Evolutionary conservation across 805 yeast genomes (phyloP).

Genomic region (Tetrapisispora phaffii): DNA sequence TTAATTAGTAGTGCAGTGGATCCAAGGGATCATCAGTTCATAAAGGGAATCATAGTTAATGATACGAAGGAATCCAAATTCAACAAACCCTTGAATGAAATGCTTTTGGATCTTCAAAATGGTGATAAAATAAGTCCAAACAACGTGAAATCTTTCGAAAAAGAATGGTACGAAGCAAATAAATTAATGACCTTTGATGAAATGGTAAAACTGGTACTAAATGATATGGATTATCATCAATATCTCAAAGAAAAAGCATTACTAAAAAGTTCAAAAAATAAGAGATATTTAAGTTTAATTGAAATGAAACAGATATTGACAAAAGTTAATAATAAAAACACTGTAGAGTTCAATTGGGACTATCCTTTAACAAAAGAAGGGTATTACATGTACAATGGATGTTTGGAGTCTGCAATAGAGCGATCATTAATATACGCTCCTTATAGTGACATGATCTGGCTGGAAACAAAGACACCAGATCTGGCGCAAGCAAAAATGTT

Average conservation of each 20-base stretch:
- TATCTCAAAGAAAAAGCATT: constrained; percentile 16
- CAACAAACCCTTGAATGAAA: constrained; percentile 36
- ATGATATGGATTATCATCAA: constrained; percentile 14
- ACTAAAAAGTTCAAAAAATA: constrained; percentile 15
- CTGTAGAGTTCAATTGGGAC: constrained; percentile 46
- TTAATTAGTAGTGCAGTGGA: constrained; percentile 44
- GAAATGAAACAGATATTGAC: constrained; percentile 17
- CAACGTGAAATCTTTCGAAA: constrained; percentile 28
- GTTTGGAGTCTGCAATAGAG: constrained; percentile 45
- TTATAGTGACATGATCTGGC: constrained; percentile 38
- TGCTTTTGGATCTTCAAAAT: constrained; percentile 35
- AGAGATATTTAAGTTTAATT: constrained; percentile 19
- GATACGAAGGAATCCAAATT: constrained; percentile 5
- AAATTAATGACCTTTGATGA: constrained; percentile 40
- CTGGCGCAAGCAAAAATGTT: constrained; percentile 40
- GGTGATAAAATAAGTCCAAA: constrained; percentile 27
- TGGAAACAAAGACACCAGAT: constrained; percentile 53
- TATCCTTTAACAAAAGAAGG: constrained; percentile 52
- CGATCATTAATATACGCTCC: constrained; percentile 48
- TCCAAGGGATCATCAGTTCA: constrained; percentile 46
- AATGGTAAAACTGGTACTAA: constrained; percentile 32
- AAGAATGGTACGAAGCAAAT: constrained; percentile 37
- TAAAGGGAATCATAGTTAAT: constrained; percentile 37
- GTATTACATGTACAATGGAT: constrained; percentile 39
- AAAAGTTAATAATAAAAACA: constrained; percentile 25